Conservation (phyloP, 2,329 filamentous ascomycete genomes). For the Leptosphaerulina australis region DNA sequence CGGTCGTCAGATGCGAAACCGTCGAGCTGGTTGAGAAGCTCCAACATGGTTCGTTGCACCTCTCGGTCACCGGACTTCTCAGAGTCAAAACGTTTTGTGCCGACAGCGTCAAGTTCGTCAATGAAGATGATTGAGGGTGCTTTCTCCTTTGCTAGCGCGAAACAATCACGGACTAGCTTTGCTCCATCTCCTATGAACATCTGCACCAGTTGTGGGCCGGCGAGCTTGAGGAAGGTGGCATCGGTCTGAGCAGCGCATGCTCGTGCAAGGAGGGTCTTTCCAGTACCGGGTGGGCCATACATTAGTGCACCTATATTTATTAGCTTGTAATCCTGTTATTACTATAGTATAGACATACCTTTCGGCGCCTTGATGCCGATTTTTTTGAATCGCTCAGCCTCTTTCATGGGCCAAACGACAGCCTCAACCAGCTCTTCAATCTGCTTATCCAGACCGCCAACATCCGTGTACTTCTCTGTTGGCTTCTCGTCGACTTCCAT, state of each 20-base stretch:
- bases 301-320: conserved; percentile 76
- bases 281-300: conserved; percentile 92
- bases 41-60: conserved; percentile 98
- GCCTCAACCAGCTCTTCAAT: conserved; percentile 98
- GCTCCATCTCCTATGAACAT: conserved; percentile 99
- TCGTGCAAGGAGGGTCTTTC: conserved; percentile 89
- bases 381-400: conserved; percentile 98
- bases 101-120: conserved; percentile 96
- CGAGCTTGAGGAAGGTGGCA: conserved; percentile 97
- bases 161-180: conserved; percentile 96
- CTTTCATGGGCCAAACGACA: conserved; percentile 99
- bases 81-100: conserved; percentile 97
- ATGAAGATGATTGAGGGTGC: conserved; percentile 99
- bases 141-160: conserved; percentile 97
- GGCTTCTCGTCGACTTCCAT: conserved; percentile 99
- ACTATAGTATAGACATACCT: conserved; percentile 63
- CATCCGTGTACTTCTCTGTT: conserved; percentile 97
- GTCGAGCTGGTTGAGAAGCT: conserved; percentile 96
- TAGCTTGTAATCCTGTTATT: conserved; percentile 6
- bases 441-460: conserved; percentile 96
- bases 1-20: conserved; percentile 96
- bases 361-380: conserved; percentile 99
- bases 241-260: conserved; percentile 98
- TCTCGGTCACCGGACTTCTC: conserved; percentile 98
- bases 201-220: conserved; percentile 95